Evolutionary conservation across 1,284 basidiomycete genomes (phyloP), one percentile per base, ranked within the genome.

Genomic region (Volvariella volvacea): DNA sequence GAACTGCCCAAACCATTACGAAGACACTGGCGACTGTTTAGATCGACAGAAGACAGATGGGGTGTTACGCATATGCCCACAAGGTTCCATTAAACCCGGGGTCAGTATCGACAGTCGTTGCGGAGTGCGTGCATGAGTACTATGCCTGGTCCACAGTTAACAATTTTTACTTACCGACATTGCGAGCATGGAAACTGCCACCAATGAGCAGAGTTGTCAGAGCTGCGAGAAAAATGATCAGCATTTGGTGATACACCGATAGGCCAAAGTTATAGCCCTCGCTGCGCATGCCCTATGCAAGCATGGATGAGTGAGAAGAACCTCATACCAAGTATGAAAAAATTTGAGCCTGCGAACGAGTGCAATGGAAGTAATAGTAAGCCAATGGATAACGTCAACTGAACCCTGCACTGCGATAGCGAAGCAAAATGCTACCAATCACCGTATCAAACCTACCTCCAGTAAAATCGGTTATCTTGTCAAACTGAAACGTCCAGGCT

Each of bases 391-490:
- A n/a, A n/a, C n/a, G n/a, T n/a, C n/a, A n/a, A n/a, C n/a, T n/a
- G n/a, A n/a, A n/a, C n/a, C n/a, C n/a, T n/a, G n/a, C n/a, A n/a
- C n/a, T n/a, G n/a, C n/a, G n/a, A n/a, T n/a, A n/a, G n/a, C n/a
- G n/a, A 20, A 12, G 25, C 6, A 28, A 28, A 12, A 28, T 28
- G 25, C 6, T 12, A 12, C 39, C 25, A 30, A 3, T n/a, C 30
- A 19, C 31, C 42, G 22, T 31, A n/a, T n/a, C n/a, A n/a, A 10
- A 57, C 67, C 9, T 30, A 74, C 77, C 75, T 47, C 78, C 78
- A 2, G 77, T 80, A 48, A 81, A 74, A 55, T 80, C 83, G 8
- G 83, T 85, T 41, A 87, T 80, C 58, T 86, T 85, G 61, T 87
- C 83, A 55, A 86, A 83, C 67, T 82, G 74, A 33, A 82, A 66